A percentile compares a stretch with the other conserved stretches of the same genome.
phyloP scores from a whole-genome alignment of 2,329 filamentous ascomycete genomes.

The Exophiala bonariae region DNA sequence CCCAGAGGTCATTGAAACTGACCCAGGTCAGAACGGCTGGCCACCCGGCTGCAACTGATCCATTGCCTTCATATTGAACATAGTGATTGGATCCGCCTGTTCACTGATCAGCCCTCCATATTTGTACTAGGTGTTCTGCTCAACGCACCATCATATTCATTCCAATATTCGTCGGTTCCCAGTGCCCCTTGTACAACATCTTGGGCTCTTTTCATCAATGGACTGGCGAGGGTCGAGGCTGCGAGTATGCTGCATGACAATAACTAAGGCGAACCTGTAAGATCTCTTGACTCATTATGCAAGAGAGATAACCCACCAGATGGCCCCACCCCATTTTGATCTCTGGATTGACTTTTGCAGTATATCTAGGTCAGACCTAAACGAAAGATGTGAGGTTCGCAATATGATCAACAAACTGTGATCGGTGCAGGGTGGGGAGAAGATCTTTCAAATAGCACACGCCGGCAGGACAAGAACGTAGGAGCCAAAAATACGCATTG shows the following conservation, averaged over 20 bases:
- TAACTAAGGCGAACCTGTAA: constrained; percentile 1
- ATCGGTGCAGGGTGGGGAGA: too few species aligned
- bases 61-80: constrained; percentile 33
- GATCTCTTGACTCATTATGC: too few species aligned
- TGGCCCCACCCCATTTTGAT: too few species aligned
- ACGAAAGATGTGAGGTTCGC: too few species aligned
- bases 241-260: constrained; percentile 8
- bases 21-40: constrained; percentile 32
- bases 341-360: too few species aligned
- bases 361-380: too few species aligned
- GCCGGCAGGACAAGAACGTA: too few species aligned
- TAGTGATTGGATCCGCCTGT: constrained; percentile 33
- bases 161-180: constrained; percentile 25
- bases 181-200: constrained; percentile 24
- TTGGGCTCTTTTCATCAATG: constrained; percentile 15
- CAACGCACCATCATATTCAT: constrained; percentile 25
- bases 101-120: constrained; percentile 3
- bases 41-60: constrained; percentile 33
- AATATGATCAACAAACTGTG: too few species aligned
- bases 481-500: too few species aligned
- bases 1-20: constrained; percentile 28
- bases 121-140: not conserved
- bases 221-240: constrained; percentile 8
- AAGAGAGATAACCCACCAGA: too few species aligned
- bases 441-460: too few species aligned